These are phyloP conservation scores for Talaromyces sp. DNA, from an alignment of 2,329 filamentous ascomycete genomes.

Conservation along the genomic window DNA sequence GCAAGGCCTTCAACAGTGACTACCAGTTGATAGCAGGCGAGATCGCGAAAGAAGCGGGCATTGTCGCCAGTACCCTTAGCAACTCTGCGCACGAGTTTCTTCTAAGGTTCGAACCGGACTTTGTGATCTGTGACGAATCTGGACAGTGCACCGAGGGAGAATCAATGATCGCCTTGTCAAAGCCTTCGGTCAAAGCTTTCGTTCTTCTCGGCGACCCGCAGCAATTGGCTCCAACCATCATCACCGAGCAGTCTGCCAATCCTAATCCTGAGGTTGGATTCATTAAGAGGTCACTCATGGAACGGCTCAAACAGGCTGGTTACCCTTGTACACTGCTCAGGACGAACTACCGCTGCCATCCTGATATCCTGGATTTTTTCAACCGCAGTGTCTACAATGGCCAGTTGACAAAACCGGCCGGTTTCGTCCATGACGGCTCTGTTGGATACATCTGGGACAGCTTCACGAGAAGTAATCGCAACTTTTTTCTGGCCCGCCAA, in stretches of 20 bases:
- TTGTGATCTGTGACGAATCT: slow-evolving; percentile 13
- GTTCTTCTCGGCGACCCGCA: slow-evolving; percentile 11
- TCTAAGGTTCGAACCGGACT: slow-evolving; percentile 4
- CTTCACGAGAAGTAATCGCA: neutral
- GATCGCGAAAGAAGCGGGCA: neutral
- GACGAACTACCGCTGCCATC: neutral
- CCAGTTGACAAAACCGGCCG: neutral
- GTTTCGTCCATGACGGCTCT: neutral
- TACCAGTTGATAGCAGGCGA: neutral
- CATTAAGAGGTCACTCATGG: neutral
- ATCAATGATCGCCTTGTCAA: slow-evolving; percentile 11
- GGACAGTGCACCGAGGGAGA: slow-evolving; percentile 13
- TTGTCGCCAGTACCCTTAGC: neutral
- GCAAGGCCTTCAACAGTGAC: neutral
- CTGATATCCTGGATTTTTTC: neutral
- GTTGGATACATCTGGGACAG: neutral
- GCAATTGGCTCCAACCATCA: slow-evolving; percentile 12
- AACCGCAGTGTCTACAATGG: neutral
- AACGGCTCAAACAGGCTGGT: neutral
- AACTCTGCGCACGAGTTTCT: neutral
- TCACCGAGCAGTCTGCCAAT: neutral
- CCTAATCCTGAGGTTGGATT: neutral
- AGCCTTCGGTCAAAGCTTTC: slow-evolving; percentile 3
- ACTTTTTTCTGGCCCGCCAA: neutral
- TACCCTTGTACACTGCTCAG: neutral